Base-by-base conservation (phyloP, 371 early-diverging fungal genomes). In the Blakeslea trispora region DNA sequence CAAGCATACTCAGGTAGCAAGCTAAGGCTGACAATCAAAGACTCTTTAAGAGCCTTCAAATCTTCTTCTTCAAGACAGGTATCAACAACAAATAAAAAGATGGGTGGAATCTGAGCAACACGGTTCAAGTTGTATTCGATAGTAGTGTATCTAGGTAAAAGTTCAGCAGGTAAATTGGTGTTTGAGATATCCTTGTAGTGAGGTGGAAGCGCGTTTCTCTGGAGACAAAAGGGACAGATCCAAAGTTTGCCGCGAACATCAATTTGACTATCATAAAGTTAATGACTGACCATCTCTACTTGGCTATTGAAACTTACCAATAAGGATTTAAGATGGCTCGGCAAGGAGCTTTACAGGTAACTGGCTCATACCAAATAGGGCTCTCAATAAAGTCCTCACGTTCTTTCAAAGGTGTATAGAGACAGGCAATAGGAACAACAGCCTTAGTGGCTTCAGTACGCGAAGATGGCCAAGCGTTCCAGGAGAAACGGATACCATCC, bases 151-250 rank as follows among this genome's bases (percentile, higher is more conserved):
- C 93, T 90, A 44, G 89, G 89, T 54, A 96, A 72, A 60, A 99
- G 79, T 76, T 99, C 99, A n/a, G 97, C 92, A 2, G 99, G 99
- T 59, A 99, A 84, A 63, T 95, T 95, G 53, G 91, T 91, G 53
- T 85, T 87, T 32, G 95, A 90, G 59, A 99, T 98, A 70, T 99
- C 98, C 67, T 91, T 89, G 75, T 99, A 99, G 68, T 99, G 99
- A 59, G 97, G 93, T 37, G 99, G 99, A 64, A 99, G 91, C 58
- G 89, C 89, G 77, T 99, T 99, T 59, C 98, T 91, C 69, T 91
- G 91, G 61, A 96, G 77, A 68, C 99, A 99, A 79, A 99, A 98
- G 8, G 98, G 93, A 73, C 99, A 99, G 60, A 94, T 95, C 99
- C 99, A 99, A 46, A 97, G 84, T 74, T 94, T 94, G 51, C 88